Conservation (phyloP, 169 alveolate genomes). For the Eimeria zaria region DNA sequence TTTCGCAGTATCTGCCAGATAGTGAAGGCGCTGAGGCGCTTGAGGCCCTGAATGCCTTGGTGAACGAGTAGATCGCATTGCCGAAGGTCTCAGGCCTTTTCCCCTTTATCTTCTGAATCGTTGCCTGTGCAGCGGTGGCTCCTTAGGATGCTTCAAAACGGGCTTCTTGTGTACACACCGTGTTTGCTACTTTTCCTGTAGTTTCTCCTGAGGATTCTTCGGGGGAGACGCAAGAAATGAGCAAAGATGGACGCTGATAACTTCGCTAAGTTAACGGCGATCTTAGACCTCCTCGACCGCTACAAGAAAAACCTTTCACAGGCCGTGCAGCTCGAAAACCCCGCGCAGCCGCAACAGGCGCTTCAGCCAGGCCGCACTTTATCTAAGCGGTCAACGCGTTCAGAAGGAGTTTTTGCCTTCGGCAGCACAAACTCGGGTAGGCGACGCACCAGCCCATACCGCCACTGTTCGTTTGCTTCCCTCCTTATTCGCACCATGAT, state of each 20-base stretch:
- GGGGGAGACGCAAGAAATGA: not conserved
- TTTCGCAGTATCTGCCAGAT: not conserved
- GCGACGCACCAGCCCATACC: not conserved
- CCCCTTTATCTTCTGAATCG: not conserved
- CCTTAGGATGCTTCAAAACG: slow-evolving; percentile 29
- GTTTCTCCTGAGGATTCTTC: slow-evolving; percentile 7
- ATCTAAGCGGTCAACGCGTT: slow-evolving; percentile 57
- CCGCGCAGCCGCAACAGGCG: not conserved
- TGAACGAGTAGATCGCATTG: not conserved
- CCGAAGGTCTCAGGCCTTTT: not conserved
- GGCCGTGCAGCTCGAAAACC: slow-evolving; percentile 49
- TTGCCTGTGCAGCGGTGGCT: not conserved
- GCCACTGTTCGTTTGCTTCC: not conserved
- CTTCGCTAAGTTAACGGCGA: slow-evolving; percentile 71
- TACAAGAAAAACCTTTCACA: slow-evolving; percentile 58
- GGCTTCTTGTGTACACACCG: not conserved
- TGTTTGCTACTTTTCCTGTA: not conserved
- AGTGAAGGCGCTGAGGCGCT: not conserved
- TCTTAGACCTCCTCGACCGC: slow-evolving; percentile 78
- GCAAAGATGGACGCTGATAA: slow-evolving; percentile 79
- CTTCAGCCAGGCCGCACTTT: slow-evolving; percentile 10
- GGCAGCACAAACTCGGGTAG: slow-evolving; percentile 14
- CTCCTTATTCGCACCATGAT: not conserved
- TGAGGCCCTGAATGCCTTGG: not conserved
- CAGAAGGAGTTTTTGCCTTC: slow-evolving; percentile 41